These are phyloP conservation scores for Phtheirospermum japonicum DNA, from an alignment of 257 asterid species.

Conservation along the genomic window DNA sequence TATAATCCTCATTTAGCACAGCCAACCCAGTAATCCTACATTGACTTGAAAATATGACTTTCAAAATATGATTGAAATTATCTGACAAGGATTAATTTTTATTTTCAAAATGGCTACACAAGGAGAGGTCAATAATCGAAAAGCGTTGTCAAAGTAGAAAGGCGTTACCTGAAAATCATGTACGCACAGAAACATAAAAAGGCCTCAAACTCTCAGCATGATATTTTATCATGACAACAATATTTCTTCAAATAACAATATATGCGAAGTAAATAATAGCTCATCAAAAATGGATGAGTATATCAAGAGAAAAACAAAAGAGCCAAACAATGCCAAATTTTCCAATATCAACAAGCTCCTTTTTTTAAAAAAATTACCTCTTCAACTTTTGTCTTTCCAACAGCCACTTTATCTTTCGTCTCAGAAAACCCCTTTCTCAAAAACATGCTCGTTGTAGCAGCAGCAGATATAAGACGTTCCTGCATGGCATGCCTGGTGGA, in stretches of 20 bases:
- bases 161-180: no score
- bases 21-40: not conserved
- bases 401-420: slow-evolving; percentile 85
- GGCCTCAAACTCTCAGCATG: no score
- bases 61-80: not conserved
- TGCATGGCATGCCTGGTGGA: slow-evolving; percentile 86
- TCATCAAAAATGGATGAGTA: not conserved
- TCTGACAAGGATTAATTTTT: not conserved
- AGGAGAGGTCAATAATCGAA: not conserved
- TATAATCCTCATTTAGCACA: not conserved
- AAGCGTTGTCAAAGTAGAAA: no score
- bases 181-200: no score
- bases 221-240: not conserved
- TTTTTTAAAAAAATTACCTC: slow-evolving; percentile 65
- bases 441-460: slow-evolving; percentile 83
- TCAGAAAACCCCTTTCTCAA: slow-evolving; percentile 79
- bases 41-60: not conserved
- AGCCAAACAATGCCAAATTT: not conserved
- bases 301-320: slow-evolving; percentile 6
- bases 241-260: not conserved
- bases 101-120: not conserved
- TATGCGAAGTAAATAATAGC: not conserved
- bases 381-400: slow-evolving; percentile 84
- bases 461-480: slow-evolving; percentile 74
- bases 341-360: slow-evolving; percentile 9